A percentile compares a stretch with the other conserved stretches of the same genome.
Evolutionary conservation across 345 rosid species (phyloP).

Genomic region (Limnanthes douglasii): DNA sequence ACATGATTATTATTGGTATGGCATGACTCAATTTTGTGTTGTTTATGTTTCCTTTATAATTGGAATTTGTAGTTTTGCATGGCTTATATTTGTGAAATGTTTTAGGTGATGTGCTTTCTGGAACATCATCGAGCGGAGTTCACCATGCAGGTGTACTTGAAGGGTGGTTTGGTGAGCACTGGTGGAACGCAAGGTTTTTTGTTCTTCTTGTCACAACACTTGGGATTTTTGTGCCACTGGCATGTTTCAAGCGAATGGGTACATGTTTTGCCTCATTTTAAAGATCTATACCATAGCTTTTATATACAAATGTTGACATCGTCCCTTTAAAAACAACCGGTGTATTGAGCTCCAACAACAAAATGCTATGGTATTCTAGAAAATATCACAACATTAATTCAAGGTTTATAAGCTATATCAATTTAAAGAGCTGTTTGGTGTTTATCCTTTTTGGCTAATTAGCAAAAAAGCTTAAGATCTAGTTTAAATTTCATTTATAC

Average conservation of each 20-base stretch:
- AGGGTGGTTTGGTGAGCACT: conserved; percentile 82
- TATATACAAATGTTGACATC: no score
- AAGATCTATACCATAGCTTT: no score
- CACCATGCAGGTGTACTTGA: conserved; percentile 81
- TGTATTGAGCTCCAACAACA: no score
- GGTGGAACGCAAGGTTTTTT: conserved; percentile 65
- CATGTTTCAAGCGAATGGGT: conserved; percentile 82
- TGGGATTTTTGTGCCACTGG: conserved; percentile 59
- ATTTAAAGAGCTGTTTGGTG: no score
- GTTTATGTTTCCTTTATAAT: no score
- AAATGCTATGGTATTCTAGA: no score
- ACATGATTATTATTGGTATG: conserved; percentile 89
- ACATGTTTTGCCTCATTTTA: conserved; percentile 9
- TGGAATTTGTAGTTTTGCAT: no score
- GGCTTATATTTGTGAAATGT: conserved; percentile 1
- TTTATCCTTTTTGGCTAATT: no score
- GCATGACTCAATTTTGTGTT: not conserved
- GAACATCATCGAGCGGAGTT: conserved; percentile 61
- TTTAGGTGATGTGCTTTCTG: conserved; percentile 70
- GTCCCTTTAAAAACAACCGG: no score
- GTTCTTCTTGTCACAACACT: conserved; percentile 61
- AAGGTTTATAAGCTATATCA: no score
- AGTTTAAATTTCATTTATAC: not conserved
- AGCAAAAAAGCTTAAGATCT: no score
- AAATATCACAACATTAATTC: no score